Percentiles rank a stretch among this genome's conserved stretches.
Conservation (phyloP, 768 basidiomycete genomes). For the Phanerochaete carnosa region DNA sequence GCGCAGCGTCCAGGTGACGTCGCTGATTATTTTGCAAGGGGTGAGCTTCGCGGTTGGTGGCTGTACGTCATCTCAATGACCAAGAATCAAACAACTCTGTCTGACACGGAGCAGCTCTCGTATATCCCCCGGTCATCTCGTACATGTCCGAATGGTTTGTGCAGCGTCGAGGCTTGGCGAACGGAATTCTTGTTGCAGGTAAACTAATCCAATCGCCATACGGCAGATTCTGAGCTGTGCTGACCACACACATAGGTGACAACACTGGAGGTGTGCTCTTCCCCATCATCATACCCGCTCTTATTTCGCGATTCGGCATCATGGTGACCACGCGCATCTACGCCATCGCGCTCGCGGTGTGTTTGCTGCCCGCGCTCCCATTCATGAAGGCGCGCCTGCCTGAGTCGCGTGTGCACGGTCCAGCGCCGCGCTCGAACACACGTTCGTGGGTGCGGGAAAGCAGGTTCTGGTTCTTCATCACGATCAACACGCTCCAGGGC, state of each 20-base stretch:
- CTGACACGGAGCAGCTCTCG: conserved; percentile 16
- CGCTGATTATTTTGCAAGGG: conserved; percentile 26
- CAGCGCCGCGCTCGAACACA: conserved; percentile 14
- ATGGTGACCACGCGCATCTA: conserved; percentile 24
- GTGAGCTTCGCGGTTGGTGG: conserved; percentile 31
- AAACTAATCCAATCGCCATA: neutral
- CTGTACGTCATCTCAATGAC: conserved; percentile 4
- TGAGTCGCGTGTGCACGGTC: conserved; percentile 20
- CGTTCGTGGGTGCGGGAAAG: conserved; percentile 19
- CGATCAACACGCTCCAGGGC: conserved; percentile 23
- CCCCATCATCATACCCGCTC: conserved; percentile 24
- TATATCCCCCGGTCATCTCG: conserved; percentile 26
- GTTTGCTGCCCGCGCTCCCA: conserved; percentile 23
- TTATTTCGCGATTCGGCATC: conserved; percentile 23
- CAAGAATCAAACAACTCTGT: neutral
- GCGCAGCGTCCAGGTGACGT: conserved; percentile 21
- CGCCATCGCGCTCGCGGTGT: conserved; percentile 18
- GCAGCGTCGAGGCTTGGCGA: conserved; percentile 28
- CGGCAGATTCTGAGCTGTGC: neutral
- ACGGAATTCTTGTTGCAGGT: conserved; percentile 30
- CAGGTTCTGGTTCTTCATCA: conserved; percentile 24
- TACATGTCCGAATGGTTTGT: conserved; percentile 33
- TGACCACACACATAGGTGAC: conserved; percentile 17
- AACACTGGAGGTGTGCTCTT: conserved; percentile 26
- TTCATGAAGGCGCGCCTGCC: conserved; percentile 28